These are phyloP conservation scores for Cucumis hystrix DNA, from an alignment of 306 rosid species.

Conservation along the genomic window DNA sequence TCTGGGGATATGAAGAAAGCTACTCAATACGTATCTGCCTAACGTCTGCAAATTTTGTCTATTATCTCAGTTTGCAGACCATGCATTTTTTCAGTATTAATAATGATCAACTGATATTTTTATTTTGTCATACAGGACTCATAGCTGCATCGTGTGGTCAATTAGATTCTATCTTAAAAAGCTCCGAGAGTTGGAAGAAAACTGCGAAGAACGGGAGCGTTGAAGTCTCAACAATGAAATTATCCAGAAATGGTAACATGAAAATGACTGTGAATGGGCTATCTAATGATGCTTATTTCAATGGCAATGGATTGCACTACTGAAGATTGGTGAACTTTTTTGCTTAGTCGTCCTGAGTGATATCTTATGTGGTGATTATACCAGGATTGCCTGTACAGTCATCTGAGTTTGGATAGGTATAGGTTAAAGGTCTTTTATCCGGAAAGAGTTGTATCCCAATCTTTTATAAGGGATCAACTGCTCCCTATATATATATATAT, in stretches of 20 bases:
- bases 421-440: constrained; percentile 20
- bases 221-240: constrained; percentile 19
- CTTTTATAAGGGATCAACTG: constrained; percentile 46
- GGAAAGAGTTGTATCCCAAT: constrained; percentile 30
- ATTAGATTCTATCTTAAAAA: constrained; percentile 34
- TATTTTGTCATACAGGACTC: constrained; percentile 39
- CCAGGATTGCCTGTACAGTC: constrained; percentile 37
- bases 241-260: constrained; percentile 25
- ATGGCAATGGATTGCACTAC: constrained; percentile 42
- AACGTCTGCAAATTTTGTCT: background rate
- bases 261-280: constrained; percentile 19
- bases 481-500: background rate
- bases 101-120: background rate
- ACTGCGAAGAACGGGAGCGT: constrained; percentile 23
- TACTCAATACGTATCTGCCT: background rate
- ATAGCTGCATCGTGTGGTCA: constrained; percentile 70
- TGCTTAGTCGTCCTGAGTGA: background rate
- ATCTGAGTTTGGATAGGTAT: constrained; percentile 28
- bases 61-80: background rate
- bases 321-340: constrained; percentile 11
- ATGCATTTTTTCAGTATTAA: background rate
- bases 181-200: constrained; percentile 21
- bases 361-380: constrained; percentile 5
- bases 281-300: constrained; percentile 29
- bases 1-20: background rate